Evolutionary conservation across 148 eudicot genomes (phyloP).

Genomic region (Rhododendron vialii): DNA sequence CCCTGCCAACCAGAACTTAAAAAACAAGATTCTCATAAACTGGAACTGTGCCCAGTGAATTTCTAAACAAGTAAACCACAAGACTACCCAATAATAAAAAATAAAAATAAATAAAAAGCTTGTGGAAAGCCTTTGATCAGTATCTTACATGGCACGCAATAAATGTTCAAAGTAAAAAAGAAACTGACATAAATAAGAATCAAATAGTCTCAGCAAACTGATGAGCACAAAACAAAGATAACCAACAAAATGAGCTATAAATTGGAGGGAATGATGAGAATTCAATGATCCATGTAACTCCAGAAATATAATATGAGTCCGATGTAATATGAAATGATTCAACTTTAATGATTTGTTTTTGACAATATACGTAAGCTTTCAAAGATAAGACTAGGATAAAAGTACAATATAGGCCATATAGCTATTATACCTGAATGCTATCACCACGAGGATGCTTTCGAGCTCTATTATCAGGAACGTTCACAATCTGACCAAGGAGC

Average conservation of each 20-base stretch:
- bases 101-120: background rate
- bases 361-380: background rate
- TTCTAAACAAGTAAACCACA: background rate
- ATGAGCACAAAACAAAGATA: background rate
- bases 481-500: slow-evolving; percentile 43
- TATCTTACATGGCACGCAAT: background rate
- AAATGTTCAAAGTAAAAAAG: background rate
- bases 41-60: background rate
- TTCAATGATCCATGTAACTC: background rate
- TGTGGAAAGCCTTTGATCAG: background rate
- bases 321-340: background rate
- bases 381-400: background rate
- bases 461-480: slow-evolving; percentile 53
- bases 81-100: background rate
- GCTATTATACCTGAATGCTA: slow-evolving; percentile 40
- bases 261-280: background rate
- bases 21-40: background rate
- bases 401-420: background rate
- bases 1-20: background rate
- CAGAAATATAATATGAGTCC: background rate
- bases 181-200: background rate
- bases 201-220: background rate
- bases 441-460: slow-evolving; percentile 48
- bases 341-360: background rate
- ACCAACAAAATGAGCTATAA: background rate